These are phyloP conservation scores for Entamoeba histolytica DNA, from an alignment of 208 protist genomes.

Conservation along the genomic window DNA sequence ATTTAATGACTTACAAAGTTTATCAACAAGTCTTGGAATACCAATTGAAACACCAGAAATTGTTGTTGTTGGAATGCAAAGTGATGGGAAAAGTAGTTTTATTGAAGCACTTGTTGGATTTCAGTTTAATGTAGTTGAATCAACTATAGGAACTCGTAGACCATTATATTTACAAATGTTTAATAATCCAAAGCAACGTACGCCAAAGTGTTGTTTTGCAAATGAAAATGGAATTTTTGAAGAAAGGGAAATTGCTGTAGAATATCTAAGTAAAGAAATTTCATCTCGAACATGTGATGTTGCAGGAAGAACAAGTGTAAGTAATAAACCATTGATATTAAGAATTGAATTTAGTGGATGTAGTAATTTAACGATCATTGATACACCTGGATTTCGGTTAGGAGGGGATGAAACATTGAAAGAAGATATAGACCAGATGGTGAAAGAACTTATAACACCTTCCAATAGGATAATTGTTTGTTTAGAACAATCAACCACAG, in stretches of 20 bases:
- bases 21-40: not conserved
- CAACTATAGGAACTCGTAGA: not conserved
- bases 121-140: not conserved
- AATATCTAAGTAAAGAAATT: not conserved
- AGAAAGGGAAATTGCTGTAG: not conserved
- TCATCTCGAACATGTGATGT: not conserved
- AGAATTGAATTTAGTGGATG: not conserved
- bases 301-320: not conserved
- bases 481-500: not conserved
- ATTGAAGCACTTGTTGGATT: not conserved
- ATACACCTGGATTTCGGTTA: not conserved
- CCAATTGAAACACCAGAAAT: not conserved
- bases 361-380: not conserved
- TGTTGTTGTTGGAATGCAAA: not conserved
- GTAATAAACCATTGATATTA: not conserved
- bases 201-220: not conserved
- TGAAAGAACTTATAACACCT: not conserved
- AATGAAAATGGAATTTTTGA: not conserved
- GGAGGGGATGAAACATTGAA: not conserved
- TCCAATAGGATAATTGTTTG: not conserved
- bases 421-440: not conserved
- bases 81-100: not conserved
- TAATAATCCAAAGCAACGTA: not conserved
- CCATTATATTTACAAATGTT: not conserved
- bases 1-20: not conserved